Evolutionary conservation across 2,329 filamentous ascomycete genomes (phyloP), one percentile per base, ranked within the genome.

Genomic region (Zarea fungicola): DNA sequence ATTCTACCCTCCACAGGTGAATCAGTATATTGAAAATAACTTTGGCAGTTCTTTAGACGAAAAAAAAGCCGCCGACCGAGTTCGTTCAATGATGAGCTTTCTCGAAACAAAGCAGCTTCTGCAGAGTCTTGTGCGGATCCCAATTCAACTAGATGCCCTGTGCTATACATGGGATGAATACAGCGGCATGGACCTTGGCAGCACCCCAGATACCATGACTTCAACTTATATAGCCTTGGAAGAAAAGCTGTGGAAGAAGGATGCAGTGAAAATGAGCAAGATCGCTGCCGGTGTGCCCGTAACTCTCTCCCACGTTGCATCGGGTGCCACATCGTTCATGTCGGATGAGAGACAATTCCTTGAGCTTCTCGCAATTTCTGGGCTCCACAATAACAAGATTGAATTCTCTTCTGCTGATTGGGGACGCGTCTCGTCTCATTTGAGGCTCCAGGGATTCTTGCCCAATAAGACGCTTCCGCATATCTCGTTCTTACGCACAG

Each of bases 401-500:
- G 28, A 29, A 14, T 29, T 29, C 14, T 29, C 28, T 8, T 29
- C 8, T 14, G 7, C 28, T 29, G 28, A 29, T 14, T 29, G 28
- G 28, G 14, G 14, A 14, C 28, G 28, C 28, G 28, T 29, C 28
- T 29, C 28, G 14, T 29, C 28, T 8, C 28, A 29, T 29, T 55
- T 58, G 35, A 40, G 18, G 32, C 18, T 7, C 23, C 14, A n/a
- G 13, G 11, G n/a, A 7, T 21, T 55, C 14, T 42, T 52, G 14
- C 44, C 56, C n/a, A 45, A 54, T 22, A 35, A 57, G 22, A 56
- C 34, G 2, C 51, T 62, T 31, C 18, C 34, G 45, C 42, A 25
- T 2, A 53, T 70, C 10, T 71, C 69, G 6, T 70, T 69, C 54
- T 53, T 69, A 7, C 63, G 65, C 2, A 61, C 62, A 6, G 66